Percentiles rank a stretch among this genome's conserved stretches.
These are phyloP conservation scores for Pseudocercospora ulei DNA, from an alignment of 2,329 filamentous ascomycete genomes.

Conservation along the genomic window DNA sequence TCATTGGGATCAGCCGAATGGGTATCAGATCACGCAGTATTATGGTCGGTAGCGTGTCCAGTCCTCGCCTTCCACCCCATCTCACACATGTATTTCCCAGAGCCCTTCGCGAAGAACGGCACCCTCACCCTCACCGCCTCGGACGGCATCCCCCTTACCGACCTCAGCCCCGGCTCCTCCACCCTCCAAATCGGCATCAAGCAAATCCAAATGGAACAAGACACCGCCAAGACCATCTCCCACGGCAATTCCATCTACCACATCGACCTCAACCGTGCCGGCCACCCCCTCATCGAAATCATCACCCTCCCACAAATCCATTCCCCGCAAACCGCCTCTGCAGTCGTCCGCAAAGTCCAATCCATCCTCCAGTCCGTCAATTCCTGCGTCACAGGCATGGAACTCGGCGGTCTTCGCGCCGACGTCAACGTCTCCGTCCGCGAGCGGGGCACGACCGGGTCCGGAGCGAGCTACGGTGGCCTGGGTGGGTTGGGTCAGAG, in stretches of 20 bases:
- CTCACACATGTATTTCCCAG: slow-evolving; percentile 27
- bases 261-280: slow-evolving; percentile 89
- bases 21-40: slow-evolving; percentile 97
- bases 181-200: slow-evolving; percentile 68
- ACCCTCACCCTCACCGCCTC: slow-evolving; percentile 58
- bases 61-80: not conserved
- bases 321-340: slow-evolving; percentile 74
- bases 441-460: slow-evolving; percentile 40
- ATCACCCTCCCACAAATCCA: slow-evolving; percentile 87
- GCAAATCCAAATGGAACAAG: slow-evolving; percentile 94
- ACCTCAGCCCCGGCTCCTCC: slow-evolving; percentile 52
- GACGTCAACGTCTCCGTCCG: slow-evolving; percentile 92
- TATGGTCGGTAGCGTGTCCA: slow-evolving; percentile 46
- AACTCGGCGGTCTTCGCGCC: slow-evolving; percentile 76
- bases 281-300: slow-evolving; percentile 84
- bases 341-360: slow-evolving; percentile 82
- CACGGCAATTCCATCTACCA: slow-evolving; percentile 64
- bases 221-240: slow-evolving; percentile 86
- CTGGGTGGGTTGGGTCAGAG: slow-evolving; percentile 64
- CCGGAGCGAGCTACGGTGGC: slow-evolving; percentile 46
- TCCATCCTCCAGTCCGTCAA: slow-evolving; percentile 67
- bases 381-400: slow-evolving; percentile 85
- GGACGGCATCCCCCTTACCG: slow-evolving; percentile 71
- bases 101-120: slow-evolving; percentile 60
- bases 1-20: slow-evolving; percentile 93